Evolutionary conservation across 2,329 filamentous ascomycete genomes (phyloP), one percentile per base, ranked within the genome.

Genomic region (Hansfordia pulvinata): DNA sequence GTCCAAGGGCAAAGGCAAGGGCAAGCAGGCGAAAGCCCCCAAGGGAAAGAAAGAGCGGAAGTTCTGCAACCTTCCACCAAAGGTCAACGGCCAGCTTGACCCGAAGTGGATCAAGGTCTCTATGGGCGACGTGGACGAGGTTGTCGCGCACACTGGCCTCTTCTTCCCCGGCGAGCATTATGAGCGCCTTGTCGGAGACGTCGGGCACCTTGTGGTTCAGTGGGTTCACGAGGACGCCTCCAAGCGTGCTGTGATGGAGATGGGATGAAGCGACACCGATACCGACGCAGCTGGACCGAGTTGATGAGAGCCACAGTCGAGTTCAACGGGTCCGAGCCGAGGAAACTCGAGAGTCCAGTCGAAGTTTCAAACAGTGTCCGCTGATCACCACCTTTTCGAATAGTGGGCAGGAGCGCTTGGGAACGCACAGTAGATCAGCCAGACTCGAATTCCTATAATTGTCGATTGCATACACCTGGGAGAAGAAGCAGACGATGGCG

Each of bases 51-150:
- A 76, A 39, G 62, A 78, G 26, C 68, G 71, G 31, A 88, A 81
- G 42, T 93, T 94, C 49, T 90, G 84, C 53, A 72, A 75, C 39
- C 53, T 88, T 3, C 83, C 79, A 0, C 52, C 59, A 12, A 60
- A 58, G 30, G 54, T 49, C 8, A 47, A 60, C 27, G 73, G 71
- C 6, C 56, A 60, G 32, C 55, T 62, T 22, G 83, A 93, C 46
- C 56, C 66, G 4, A 69, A 75, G 10, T 93, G 86, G 85, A 58
- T 85, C 1, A 63, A 76, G 23, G 68, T 93, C 3, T 76, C 74
- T 41, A 90, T 94, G 80, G 67, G 77, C 31, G 75, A 73, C 27
- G 73, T 90, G 33, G 85, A 93, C 44, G 82, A 93, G 50, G 79
- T 93, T 1, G 75, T 71, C 6, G 86, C 85, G 8, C 85, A 93